These are phyloP conservation scores for Suillus bovinus DNA, from an alignment of 768 basidiomycete species.

Conservation along the genomic window DNA sequence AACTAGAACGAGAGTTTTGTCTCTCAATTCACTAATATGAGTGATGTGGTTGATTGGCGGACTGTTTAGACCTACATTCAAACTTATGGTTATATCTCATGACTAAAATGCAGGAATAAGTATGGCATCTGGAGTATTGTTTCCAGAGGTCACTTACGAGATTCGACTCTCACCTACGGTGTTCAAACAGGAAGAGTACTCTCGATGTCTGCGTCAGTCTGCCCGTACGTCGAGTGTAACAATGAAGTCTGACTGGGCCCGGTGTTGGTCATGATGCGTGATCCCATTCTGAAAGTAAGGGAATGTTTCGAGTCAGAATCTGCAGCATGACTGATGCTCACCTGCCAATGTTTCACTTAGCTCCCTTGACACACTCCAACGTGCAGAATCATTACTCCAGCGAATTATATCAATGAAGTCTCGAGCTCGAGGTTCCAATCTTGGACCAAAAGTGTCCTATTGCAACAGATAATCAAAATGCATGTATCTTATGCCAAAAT, in stretches of 20 bases:
- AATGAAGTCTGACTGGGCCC: neutral
- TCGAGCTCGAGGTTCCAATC: neutral
- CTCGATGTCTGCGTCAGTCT: neutral
- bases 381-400: neutral
- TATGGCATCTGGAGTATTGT: neutral
- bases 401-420: neutral
- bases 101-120: neutral
- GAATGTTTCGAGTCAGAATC: neutral
- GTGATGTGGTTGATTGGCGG: neutral
- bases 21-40: neutral
- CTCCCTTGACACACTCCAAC: neutral
- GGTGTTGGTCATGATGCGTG: neutral
- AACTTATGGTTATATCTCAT: slow-evolving; percentile 11
- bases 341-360: neutral
- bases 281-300: neutral
- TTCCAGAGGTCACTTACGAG: neutral
- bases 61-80: slow-evolving; percentile 5
- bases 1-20: slow-evolving; percentile 5
- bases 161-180: neutral
- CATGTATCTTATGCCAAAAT: neutral
- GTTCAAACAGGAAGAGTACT: neutral
- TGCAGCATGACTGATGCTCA: neutral
- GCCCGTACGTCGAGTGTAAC: neutral
- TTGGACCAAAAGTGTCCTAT: neutral
- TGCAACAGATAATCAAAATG: neutral